A percentile compares a stretch with the other conserved stretches of the same genome.
Evolutionary conservation across 805 yeast genomes (phyloP).

Genomic region (Schwanniomyces yamadae): DNA sequence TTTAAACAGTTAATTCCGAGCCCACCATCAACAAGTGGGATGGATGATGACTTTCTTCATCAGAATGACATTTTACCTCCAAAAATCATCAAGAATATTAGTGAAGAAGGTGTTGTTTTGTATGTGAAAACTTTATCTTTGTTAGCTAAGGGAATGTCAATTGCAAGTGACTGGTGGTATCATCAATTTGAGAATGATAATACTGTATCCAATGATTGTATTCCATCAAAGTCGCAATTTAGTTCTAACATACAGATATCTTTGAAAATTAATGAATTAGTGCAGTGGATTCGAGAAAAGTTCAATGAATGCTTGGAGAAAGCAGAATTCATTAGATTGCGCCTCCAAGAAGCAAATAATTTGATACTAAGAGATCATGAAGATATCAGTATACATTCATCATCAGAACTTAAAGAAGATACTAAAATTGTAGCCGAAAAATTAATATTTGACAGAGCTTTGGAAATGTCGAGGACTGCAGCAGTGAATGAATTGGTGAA

Average conservation of each 20-base stretch:
- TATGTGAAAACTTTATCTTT: constrained; percentile 82
- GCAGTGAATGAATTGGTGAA: constrained; percentile 84
- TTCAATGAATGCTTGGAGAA: constrained; percentile 87
- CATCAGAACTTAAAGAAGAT: constrained; percentile 4
- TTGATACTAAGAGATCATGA: constrained; percentile 21
- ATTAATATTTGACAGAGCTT: constrained; percentile 86
- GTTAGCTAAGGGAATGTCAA: constrained; percentile 80
- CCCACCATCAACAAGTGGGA: constrained; percentile 51
- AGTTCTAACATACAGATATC: constrained; percentile 20
- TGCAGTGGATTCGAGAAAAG: constrained; percentile 88
- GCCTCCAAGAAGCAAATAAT: constrained; percentile 51
- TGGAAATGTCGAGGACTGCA: constrained; percentile 88
- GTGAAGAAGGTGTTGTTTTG: constrained; percentile 83
- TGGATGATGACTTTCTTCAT: constrained; percentile 35
- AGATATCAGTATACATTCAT: constrained; percentile 1
- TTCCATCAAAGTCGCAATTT: constrained; percentile 1
- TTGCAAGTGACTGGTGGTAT: constrained; percentile 91
- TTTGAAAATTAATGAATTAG: constrained; percentile 58
- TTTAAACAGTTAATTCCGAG: constrained; percentile 80
- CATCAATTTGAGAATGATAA: constrained; percentile 27
- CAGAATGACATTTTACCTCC: constrained; percentile 54
- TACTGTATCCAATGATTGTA: constrained; percentile 2
- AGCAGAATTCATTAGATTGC: constrained; percentile 73
- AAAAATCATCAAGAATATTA: constrained; percentile 52
- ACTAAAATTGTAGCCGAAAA: constrained; percentile 67